These are phyloP conservation scores for Clonostachys rosea DNA, from an alignment of 2,329 filamentous ascomycete genomes.

Conservation along the genomic window DNA sequence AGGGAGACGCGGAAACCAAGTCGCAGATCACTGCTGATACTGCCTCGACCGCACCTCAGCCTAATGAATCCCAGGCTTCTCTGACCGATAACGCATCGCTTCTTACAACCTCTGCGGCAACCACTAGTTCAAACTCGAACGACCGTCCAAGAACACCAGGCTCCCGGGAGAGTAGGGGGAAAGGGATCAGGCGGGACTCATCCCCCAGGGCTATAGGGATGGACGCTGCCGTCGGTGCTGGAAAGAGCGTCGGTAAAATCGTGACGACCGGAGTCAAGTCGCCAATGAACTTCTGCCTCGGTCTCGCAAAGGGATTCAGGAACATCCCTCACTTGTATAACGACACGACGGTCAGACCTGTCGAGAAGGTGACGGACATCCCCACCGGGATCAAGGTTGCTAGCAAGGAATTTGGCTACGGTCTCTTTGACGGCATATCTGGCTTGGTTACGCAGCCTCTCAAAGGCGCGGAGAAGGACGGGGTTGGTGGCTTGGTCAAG, in stretches of 20 bases:
- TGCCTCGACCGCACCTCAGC: background rate
- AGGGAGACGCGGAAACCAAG: background rate
- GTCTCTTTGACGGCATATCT: conserved; percentile 76
- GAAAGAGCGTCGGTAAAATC: conserved; percentile 66
- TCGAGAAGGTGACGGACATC: conserved; percentile 74
- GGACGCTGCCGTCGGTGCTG: conserved; percentile 60
- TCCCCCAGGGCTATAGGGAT: conserved; percentile 23
- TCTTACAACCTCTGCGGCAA: background rate
- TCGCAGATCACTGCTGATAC: background rate
- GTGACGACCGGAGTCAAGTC: conserved; percentile 71
- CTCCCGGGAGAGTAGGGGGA: conserved; percentile 1
- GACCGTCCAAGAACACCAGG: background rate
- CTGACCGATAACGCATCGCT: background rate
- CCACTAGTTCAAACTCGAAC: background rate
- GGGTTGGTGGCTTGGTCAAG: conserved; percentile 61
- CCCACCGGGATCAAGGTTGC: conserved; percentile 73
- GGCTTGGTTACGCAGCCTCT: conserved; percentile 77
- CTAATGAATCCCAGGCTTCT: background rate
- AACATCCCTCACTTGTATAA: conserved; percentile 84
- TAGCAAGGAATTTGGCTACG: conserved; percentile 71
- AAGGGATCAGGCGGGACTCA: conserved; percentile 9
- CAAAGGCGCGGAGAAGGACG: conserved; percentile 47
- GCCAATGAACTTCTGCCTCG: conserved; percentile 81
- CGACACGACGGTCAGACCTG: conserved; percentile 74
- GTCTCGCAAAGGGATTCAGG: conserved; percentile 80